A percentile compares a stretch with the other conserved stretches of the same genome.
Conservation (phyloP, 2,329 filamentous ascomycete species). For the Endoconidiophora polonica region DNA sequence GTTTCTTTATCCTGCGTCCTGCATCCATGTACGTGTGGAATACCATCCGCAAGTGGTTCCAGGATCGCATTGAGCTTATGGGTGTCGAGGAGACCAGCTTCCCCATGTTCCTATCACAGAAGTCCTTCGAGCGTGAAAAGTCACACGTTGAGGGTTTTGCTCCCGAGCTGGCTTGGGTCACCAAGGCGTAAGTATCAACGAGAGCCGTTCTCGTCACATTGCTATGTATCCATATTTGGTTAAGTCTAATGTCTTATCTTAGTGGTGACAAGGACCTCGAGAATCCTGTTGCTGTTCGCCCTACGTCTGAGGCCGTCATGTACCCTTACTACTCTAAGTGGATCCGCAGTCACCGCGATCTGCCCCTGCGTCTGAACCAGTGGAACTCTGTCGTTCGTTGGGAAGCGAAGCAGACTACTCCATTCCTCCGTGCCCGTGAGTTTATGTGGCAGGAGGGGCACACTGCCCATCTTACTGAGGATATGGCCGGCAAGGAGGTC, state of each 20-base stretch:
- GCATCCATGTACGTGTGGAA: conserved; percentile 51
- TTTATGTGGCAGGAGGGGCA: conserved; percentile 98
- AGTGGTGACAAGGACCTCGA: conserved; percentile 88
- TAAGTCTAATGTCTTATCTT: conserved; percentile 3
- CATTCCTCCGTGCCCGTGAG: conserved; percentile 80
- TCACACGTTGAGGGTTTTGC: conserved; percentile 98
- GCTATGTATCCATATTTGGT: no score
- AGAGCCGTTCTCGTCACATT: neutral
- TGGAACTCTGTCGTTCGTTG: conserved; percentile 90
- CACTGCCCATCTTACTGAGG: conserved; percentile 71
- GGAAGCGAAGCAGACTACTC: conserved; percentile 89
- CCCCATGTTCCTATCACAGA: conserved; percentile 84
- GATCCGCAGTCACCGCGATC: conserved; percentile 90
- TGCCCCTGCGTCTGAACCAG: conserved; percentile 87
- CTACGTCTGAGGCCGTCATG: conserved; percentile 66
- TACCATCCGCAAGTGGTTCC: conserved; percentile 50
- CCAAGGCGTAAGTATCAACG: conserved; percentile 46
- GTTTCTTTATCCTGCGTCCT: conserved; percentile 83
- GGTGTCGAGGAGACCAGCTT: conserved; percentile 94
- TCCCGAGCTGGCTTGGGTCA: conserved; percentile 79
- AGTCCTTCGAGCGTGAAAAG: conserved; percentile 78
- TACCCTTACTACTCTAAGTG: conserved; percentile 93
- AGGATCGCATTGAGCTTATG: conserved; percentile 66
- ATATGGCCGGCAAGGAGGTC: conserved; percentile 69
- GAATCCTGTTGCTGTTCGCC: conserved; percentile 52